phyloP scores from a whole-genome alignment of 2,329 filamentous ascomycete species.

The Botrytis aclada region DNA sequence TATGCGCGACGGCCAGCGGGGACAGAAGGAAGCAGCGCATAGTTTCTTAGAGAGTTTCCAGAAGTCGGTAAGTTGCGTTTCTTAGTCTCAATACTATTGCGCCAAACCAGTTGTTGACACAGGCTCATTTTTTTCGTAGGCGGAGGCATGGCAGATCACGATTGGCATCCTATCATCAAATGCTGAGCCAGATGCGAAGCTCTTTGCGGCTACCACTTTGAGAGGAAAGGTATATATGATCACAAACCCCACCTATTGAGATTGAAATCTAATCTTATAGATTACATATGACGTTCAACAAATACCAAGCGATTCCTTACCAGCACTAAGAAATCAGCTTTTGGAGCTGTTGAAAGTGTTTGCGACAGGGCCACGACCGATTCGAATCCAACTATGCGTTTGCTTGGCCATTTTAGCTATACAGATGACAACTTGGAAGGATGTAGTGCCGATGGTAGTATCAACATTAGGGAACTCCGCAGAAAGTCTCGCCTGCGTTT shows the following conservation, averaged over 20 bases:
- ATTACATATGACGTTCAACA: slow-evolving; percentile 96
- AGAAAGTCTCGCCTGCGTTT: slow-evolving; percentile 77
- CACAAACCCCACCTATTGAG: neutral
- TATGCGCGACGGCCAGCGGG: slow-evolving; percentile 81
- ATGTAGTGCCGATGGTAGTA: slow-evolving; percentile 81
- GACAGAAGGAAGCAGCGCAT: slow-evolving; percentile 85
- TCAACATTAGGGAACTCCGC: slow-evolving; percentile 72
- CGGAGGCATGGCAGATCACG: slow-evolving; percentile 86
- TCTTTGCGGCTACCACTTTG: slow-evolving; percentile 94
- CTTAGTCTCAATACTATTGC: slow-evolving; percentile 16
- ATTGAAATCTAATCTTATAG: slow-evolving; percentile 47
- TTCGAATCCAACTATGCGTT: slow-evolving; percentile 89
- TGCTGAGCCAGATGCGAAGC: slow-evolving; percentile 77
- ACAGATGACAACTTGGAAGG: slow-evolving; percentile 93
- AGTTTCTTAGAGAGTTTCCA: slow-evolving; percentile 92
- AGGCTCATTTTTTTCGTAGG: slow-evolving; percentile 47
- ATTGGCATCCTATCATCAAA: slow-evolving; percentile 82
- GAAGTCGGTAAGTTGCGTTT: slow-evolving; percentile 74
- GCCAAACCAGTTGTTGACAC: slow-evolving; percentile 19
- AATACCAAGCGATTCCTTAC: slow-evolving; percentile 71
- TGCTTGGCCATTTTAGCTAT: slow-evolving; percentile 93
- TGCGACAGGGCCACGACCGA: slow-evolving; percentile 76
- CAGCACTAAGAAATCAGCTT: slow-evolving; percentile 78
- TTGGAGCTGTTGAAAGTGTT: slow-evolving; percentile 78
- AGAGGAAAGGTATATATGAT: slow-evolving; percentile 81